Evolutionary conservation across 106 monocot genomes (phyloP).

Genomic region (Dioscorea dumetorum): DNA sequence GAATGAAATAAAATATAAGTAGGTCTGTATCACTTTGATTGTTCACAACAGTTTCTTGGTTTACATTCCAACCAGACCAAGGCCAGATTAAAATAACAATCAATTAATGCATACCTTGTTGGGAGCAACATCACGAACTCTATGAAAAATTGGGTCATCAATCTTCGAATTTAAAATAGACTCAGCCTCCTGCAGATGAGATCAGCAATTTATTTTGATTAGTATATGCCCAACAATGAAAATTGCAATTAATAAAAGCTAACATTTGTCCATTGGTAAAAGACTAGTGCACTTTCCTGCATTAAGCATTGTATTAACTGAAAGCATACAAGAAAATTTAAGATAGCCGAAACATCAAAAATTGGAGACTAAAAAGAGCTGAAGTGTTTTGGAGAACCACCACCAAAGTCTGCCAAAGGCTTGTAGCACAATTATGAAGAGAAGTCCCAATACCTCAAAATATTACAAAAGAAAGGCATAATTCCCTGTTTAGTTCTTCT

Average conservation of each 20-base stretch:
- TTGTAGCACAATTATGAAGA: too few relatives aligned
- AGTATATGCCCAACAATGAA: too few relatives aligned
- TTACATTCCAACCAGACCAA: not conserved
- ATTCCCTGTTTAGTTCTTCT: too few relatives aligned
- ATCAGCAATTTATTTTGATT: not conserved
- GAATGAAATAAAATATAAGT: not conserved
- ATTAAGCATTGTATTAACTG: too few relatives aligned
- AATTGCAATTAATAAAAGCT: not conserved
- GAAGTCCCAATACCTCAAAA: too few relatives aligned
- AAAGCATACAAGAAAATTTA: not conserved
- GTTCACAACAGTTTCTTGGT: not conserved
- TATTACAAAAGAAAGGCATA: too few relatives aligned
- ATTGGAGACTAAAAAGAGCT: not conserved
- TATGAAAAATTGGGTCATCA: conserved; percentile 37
- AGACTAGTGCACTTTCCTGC: not conserved
- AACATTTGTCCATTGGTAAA: not conserved
- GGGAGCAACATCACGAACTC: conserved; percentile 70
- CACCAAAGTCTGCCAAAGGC: too few relatives aligned
- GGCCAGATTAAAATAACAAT: not conserved
- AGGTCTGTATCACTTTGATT: not conserved
- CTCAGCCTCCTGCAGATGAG: conserved; percentile 41
- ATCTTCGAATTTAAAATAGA: conserved; percentile 34
- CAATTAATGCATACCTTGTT: conserved; percentile 45
- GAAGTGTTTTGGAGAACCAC: too few relatives aligned
- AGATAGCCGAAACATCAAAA: not conserved